Percentiles rank a stretch among this genome's conserved stretches.
These are phyloP conservation scores for Myrica gale DNA, from an alignment of 306 rosid species.

Conservation along the genomic window DNA sequence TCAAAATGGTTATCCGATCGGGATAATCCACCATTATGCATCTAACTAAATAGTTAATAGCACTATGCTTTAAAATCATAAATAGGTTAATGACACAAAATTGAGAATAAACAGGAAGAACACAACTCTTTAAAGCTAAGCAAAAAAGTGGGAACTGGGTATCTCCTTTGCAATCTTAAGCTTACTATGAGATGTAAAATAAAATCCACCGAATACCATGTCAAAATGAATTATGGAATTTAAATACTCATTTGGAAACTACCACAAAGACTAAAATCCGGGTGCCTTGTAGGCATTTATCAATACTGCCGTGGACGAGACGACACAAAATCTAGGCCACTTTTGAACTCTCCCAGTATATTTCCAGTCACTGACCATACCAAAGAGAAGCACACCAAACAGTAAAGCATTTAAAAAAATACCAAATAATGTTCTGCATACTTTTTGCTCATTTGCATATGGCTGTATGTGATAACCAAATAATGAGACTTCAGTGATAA, in stretches of 20 bases:
- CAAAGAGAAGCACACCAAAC: not conserved
- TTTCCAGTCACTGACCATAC: not conserved
- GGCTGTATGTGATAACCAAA: not conserved
- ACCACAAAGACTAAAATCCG: not conserved
- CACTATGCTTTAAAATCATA: not conserved
- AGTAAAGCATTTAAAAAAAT: not conserved
- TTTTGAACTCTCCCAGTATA: not conserved
- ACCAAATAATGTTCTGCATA: not conserved
- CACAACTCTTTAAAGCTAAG: not conserved
- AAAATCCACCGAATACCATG: not conserved
- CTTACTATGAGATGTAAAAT: not conserved
- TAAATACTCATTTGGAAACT: not conserved
- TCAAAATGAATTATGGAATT: not conserved
- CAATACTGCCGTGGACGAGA: not conserved
- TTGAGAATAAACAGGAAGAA: not conserved
- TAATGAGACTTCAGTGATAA: not conserved
- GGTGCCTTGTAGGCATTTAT: not conserved
- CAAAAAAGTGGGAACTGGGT: not conserved
- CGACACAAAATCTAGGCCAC: not conserved
- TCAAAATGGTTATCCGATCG: not conserved
- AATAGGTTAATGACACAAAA: not conserved
- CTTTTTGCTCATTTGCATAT: not conserved
- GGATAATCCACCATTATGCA: not conserved
- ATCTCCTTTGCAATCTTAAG: not conserved
- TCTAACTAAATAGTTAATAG: not conserved